phyloP scores from a whole-genome alignment of 129 eudicot genomes.

The Saussurea involucrata region DNA sequence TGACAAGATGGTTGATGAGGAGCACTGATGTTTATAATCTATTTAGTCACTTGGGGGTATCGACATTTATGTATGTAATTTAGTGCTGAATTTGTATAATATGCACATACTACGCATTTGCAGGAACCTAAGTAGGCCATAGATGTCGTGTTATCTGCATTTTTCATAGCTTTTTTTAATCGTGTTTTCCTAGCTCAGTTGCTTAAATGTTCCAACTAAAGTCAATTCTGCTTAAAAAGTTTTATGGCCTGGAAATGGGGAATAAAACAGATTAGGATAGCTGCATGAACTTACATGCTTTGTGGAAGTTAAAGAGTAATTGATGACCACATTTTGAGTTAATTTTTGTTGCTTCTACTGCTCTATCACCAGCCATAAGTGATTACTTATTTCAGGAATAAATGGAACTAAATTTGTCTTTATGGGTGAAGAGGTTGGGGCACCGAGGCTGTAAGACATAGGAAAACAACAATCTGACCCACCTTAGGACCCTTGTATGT shows the following conservation, averaged over 20 bases:
- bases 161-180: background rate
- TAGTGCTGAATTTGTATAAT: conserved; percentile 6
- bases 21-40: background rate
- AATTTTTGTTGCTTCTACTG: background rate
- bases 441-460: background rate
- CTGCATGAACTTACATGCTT: background rate
- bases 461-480: background rate
- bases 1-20: background rate
- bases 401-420: background rate
- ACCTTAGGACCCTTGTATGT: background rate
- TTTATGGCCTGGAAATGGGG: background rate
- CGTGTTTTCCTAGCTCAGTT: background rate
- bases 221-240: background rate
- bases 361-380: background rate
- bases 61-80: background rate
- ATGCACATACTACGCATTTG: conserved; percentile 3
- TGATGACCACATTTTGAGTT: background rate
- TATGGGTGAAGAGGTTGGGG: background rate
- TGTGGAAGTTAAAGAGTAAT: background rate
- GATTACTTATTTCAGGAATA: background rate
- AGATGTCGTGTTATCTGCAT: background rate
- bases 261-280: background rate
- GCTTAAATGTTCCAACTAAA: background rate
- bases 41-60: background rate
- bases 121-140: background rate